Evolutionary conservation across 306 rosid genomes (phyloP), one percentile per base, ranked within the genome.

Genomic region (Cicer bijugum): DNA sequence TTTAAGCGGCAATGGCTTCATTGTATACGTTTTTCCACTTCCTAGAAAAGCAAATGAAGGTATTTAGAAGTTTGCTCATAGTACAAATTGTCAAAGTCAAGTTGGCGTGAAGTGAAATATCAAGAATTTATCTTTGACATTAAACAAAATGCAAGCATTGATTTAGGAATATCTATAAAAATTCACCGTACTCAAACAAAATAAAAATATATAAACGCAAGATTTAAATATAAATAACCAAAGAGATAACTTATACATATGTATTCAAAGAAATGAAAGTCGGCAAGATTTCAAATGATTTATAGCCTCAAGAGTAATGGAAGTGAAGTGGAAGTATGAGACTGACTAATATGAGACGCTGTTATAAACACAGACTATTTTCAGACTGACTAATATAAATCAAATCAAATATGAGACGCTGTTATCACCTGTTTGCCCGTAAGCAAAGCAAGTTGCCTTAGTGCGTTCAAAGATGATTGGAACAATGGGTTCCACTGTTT

Each of bases 401-500:
- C 17, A 82, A 48, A 72, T 77, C 9, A 72, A 75, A 78, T 59
- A 75, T 59, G 35, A 66, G 77, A 68, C 66, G 43, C 47, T 72
- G 76, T 47, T 44, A 77, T 79, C 78, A 91, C 99, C 99, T 88
- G 99, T 95, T 85, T 95, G 99, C 16, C 99, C 99, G 20, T 95
- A 95, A 12, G 99, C 99, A 82, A 95, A 95, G 89, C 99, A 95
- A 39, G 99, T 95, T 51, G 97, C 99, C 79, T 95, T 95, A 42
- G 97, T 95, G 68, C 99, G 93, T 70, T 95, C 97, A 81, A 95
- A 95, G 67, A 95, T 91, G 59, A 95, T 88, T 56, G 99, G 99
- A 87, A 95, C 97, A 74, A 95, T 92, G 77, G 99, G 99, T 85
- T 95, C 99, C 71, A 95, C 99, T 14, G 99, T 95, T 86, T 95